Evolutionary conservation across 805 yeast species (phyloP).

Genomic region (Kregervanrija fluxuum): DNA sequence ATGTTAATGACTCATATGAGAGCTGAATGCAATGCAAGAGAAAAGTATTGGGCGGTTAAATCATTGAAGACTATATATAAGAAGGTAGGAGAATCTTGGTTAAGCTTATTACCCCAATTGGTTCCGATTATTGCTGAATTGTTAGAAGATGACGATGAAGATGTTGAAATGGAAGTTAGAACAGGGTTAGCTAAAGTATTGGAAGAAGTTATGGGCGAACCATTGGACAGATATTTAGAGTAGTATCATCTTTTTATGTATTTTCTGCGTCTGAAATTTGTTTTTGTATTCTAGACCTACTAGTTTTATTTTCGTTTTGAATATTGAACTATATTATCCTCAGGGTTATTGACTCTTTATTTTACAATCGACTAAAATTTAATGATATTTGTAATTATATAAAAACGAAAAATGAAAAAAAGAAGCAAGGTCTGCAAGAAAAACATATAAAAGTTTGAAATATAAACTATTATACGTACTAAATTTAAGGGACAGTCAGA

Average conservation of each 20-base stretch:
- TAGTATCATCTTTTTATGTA: not conserved
- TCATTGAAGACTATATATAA: conserved; percentile 76
- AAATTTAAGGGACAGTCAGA: too few species aligned
- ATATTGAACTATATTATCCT: conserved; percentile 2
- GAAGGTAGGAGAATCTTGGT: conserved; percentile 93
- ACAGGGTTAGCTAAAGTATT: conserved; percentile 84
- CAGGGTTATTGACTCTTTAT: not conserved
- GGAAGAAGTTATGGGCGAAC: conserved; percentile 91
- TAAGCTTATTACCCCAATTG: conserved; percentile 81
- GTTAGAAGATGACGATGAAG: conserved; percentile 92
- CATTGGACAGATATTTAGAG: conserved; percentile 74
- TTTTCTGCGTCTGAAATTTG: not conserved
- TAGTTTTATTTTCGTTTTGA: not conserved
- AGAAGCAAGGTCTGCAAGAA: not conserved
- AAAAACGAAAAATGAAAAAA: not conserved
- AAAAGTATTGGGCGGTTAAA: conserved; percentile 75
- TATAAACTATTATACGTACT: not conserved
- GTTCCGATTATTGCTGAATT: conserved; percentile 95
- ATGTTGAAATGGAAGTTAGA: conserved; percentile 86
- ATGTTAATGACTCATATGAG: conserved; percentile 60
- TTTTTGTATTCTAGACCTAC: not conserved
- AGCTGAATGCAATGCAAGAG: conserved; percentile 46
- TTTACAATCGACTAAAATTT: not conserved
- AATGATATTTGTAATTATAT: not conserved
- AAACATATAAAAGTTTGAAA: not conserved